Evolutionary conservation across 192 early-diverging fungal genomes (phyloP), one percentile per base, ranked within the genome.

Genomic region (Coemansia guatemalensis): DNA sequence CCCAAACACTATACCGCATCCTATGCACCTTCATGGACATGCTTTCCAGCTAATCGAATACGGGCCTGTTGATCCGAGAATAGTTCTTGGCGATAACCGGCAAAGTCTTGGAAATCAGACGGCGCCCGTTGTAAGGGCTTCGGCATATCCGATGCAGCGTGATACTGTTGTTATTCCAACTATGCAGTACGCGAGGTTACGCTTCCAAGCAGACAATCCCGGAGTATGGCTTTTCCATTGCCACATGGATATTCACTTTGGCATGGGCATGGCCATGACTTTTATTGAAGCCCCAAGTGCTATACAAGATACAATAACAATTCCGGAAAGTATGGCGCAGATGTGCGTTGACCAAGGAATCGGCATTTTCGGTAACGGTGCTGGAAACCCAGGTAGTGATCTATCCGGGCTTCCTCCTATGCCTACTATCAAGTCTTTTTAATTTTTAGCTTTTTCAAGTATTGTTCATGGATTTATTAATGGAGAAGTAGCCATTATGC

Each of bases 151-250:
- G 22, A 52, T 85, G 12, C 71, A 84, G 22, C 84, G 93, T 57
- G 93, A 95, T 64, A 88, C 85, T n/a, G 72, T 92, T 27, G 68
- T 84, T 2, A 66, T 92, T 3, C 87, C 86, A 17, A 69, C 60
- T 21, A 58, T 75, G 58, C 65, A 84, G 30, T 88, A 85, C 57
- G 75, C 79, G 20, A 84, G 85, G 27, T 68, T 95, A 52, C 82
- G 90, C 17, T 89, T 90, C 68, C 52, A 73, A 21, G 88, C 89
- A 7, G 85, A 92, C 72, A 94, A 94, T 68, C 89, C 90, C 14
- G 92, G 91, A 21, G 79, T 85, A 21, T 94, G 89, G 90, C 65
- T 89, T 44, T 82, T 93, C 76, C 93, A 93, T 75, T 95, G 93
- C 74, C 93, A 93, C 69, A 59, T 65, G 33, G 74, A 79, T 29